These are phyloP conservation scores for Penicillium salamii DNA, from an alignment of 495 filamentous ascomycete species.

Conservation along the genomic window DNA sequence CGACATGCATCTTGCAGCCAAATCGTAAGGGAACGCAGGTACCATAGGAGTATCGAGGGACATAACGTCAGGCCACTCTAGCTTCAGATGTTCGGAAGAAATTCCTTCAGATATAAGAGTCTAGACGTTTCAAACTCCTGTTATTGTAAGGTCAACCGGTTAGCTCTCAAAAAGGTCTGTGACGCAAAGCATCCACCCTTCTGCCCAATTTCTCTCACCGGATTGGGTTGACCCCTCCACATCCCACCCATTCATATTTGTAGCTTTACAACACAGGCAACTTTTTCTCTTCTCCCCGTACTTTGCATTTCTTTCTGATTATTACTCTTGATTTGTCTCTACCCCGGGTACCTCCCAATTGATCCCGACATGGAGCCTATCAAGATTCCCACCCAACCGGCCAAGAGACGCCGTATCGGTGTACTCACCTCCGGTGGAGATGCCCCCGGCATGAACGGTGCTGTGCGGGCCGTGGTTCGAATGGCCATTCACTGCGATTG, in stretches of 20 bases:
- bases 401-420: conserved; percentile 77
- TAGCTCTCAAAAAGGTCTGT: conserved; percentile 18
- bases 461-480: conserved; percentile 88
- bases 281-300: conserved; percentile 1
- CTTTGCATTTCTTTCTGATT: conserved; percentile 4
- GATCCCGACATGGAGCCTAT: conserved; percentile 32
- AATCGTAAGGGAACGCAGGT: conserved; percentile 7
- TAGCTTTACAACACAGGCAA: conserved; percentile 10
- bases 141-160: neutral
- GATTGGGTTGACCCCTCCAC: conserved; percentile 32
- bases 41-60: neutral
- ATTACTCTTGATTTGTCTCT: conserved; percentile 11
- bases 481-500: conserved; percentile 86
- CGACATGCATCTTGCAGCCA: conserved; percentile 12
- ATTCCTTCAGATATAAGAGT: neutral
- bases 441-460: conserved; percentile 96
- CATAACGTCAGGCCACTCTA: neutral
- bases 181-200: conserved; percentile 38
- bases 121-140: neutral
- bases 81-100: neutral
- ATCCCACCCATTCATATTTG: conserved; percentile 16
- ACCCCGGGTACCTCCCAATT: conserved; percentile 11
- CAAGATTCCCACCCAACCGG: conserved; percentile 32
- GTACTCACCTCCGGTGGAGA: conserved; percentile 98
- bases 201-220: conserved; percentile 45